Base-by-base conservation (phyloP, 2,329 filamentous ascomycete genomes). In the Polytolypa hystricis region DNA sequence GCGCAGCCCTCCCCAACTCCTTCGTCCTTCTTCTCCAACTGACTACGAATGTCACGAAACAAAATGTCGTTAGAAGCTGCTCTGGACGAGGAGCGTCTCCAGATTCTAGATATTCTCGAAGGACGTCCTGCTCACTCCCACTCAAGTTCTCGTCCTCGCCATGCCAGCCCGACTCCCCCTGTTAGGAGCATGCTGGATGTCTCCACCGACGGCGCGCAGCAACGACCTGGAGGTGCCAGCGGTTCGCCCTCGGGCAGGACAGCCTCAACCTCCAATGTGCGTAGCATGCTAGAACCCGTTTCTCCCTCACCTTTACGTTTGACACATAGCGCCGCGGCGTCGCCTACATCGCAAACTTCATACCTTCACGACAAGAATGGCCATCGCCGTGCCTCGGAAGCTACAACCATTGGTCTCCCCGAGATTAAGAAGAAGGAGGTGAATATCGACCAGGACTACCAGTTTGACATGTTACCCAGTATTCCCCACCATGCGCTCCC, bases 1-100 rank as follows among this genome's bases (percentile, higher is more conserved):
- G n/a, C n/a, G 8, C 23, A 26, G 23, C 23, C 23, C 8, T 8
- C 8, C 23, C n/a, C 23, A 26, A 26, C 23, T 26, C 23, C 23
- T n/a, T 26, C n/a, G 23, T n/a, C n/a, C n/a, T n/a, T n/a, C n/a
- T n/a, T n/a, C n/a, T n/a, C n/a, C n/a, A n/a, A n/a, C n/a, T n/a
- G n/a, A n/a, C n/a, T n/a, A n/a, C n/a, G n/a, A n/a, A 44, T 44
- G 40, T 26, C 34, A 37, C 46, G 42, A 30, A 55, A 52, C 42
- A 52, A 52, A 35, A 84, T 84, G 79, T 85, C 81, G 52, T 74
- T 87, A 52, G 82, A 85, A 61, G 74, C 79, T 33, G 74, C 79
- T 46, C 68, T 86, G 44, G 82, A 86, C 54, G 79, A 85, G 65
- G 83, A 89, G 66, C 73, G 81, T 43, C 69, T 70, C 44, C 81